A percentile compares a stretch with the other conserved stretches of the same genome.
These are phyloP conservation scores for Perilla frutescens DNA, from an alignment of 257 asterid species.

Conservation along the genomic window DNA sequence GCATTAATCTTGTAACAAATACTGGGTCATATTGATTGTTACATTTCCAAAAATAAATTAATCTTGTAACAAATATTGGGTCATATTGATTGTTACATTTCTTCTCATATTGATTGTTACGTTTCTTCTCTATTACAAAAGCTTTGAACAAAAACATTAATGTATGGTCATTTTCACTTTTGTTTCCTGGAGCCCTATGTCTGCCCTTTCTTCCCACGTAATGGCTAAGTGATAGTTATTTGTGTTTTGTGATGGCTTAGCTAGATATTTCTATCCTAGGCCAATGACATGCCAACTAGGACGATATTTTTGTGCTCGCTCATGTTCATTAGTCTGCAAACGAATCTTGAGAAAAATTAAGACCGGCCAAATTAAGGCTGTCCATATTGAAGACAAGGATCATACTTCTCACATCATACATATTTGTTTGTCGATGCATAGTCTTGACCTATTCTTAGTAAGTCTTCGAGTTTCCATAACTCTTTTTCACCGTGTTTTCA, in stretches of 20 bases:
- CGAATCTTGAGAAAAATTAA: too few species aligned
- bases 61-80: conserved; percentile 24
- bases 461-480: not conserved
- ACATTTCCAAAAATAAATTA: too few species aligned
- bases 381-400: not conserved
- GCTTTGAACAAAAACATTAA: conserved; percentile 22
- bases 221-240: conserved; percentile 1
- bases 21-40: not conserved
- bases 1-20: conserved; percentile 5
- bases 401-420: not conserved
- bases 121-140: conserved; percentile 1
- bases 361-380: not conserved
- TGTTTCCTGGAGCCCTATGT: conserved; percentile 20
- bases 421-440: not conserved
- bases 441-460: not conserved
- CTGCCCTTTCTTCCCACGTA: conserved; percentile 13
- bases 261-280: conserved; percentile 33
- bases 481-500: not conserved
- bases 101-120: too few species aligned
- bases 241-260: conserved; percentile 13
- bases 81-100: not conserved
- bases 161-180: conserved; percentile 24
- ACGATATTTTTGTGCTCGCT: not conserved
- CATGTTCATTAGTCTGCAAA: not conserved
- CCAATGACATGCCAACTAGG: conserved; percentile 5